Evolutionary conservation across 2,329 filamentous ascomycete species (phyloP), one percentile per base, ranked within the genome.

Genomic region (Pseudopithomyces chartarum): DNA sequence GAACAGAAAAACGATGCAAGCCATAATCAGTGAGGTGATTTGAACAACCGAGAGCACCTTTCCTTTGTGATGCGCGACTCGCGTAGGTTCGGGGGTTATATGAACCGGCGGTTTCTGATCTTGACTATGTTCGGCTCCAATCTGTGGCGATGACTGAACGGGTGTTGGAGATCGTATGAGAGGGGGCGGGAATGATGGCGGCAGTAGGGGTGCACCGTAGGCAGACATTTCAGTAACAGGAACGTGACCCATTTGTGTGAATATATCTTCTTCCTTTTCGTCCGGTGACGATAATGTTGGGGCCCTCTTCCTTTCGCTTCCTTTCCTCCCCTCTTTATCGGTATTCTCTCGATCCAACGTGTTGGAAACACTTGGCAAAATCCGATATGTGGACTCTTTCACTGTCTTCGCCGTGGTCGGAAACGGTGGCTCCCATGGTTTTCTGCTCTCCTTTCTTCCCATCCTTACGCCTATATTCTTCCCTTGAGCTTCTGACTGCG

Each of bases 341-440:
- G 12, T 19, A 20, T 39, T 32, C 17, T 11, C 17, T 15, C 26
- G 15, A 13, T 22, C 13, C 17, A 13, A 12, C 2, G 11, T 29
- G 29, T 15, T 26, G 15, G 39, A 33, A 43, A 46, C 38, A 23
- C 56, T 15, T 23, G 45, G 45, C 20, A 60, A 22, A 11, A 45
- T 15, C 1, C 47, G 56, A 56, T 54, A 60, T 8, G 26, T 29
- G 8, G 8, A 33, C 15, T 17, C 26, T 57, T 39, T 50, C 43
- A 23, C 45, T 20, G 26, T 26, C 50, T n/a, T 45, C 32, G 47
- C 10, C 1, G 51, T 43, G 32, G 19, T 61, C 1, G 59, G 63
- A 54, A 72, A 71, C 3, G 66, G 69, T 23, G 65, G 62, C 29
- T 69, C 63, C 67, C 66, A 72, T 8, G 69, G 70, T 36, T 67